phyloP scores from a whole-genome alignment of 2,329 filamentous ascomycete species.

The Zarea fungicola region DNA sequence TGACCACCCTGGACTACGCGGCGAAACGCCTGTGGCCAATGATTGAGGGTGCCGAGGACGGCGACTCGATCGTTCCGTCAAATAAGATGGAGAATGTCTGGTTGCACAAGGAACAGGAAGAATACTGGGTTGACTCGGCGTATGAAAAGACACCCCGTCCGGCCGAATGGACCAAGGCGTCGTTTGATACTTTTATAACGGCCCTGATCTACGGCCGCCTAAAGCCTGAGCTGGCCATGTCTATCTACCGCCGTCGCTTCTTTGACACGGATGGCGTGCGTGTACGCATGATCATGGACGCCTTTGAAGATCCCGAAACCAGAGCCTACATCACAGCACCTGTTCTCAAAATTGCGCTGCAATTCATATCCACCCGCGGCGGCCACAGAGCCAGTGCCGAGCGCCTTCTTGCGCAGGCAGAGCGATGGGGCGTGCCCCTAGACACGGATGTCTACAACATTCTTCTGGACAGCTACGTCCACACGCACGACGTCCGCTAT shows the following conservation, averaged over 20 bases:
- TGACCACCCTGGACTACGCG: constrained; percentile 29
- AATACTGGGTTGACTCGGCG: constrained; percentile 25
- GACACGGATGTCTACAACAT: constrained; percentile 45
- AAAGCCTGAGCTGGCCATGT: constrained; percentile 25
- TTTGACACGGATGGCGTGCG: constrained; percentile 35
- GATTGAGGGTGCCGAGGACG: constrained; percentile 21
- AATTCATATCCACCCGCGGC: constrained; percentile 33
- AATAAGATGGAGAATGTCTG: constrained; percentile 25
- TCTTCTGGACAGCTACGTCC: constrained; percentile 36
- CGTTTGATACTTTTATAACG: constrained; percentile 38
- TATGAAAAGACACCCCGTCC: constrained; percentile 38
- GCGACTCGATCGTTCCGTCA: constrained; percentile 20
- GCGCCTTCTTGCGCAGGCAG: constrained; percentile 32
- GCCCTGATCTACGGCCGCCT: constrained; percentile 35
- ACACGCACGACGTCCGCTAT: constrained; percentile 33
- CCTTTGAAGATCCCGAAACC: constrained; percentile 33
- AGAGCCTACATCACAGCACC: constrained; percentile 31
- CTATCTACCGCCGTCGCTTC: constrained; percentile 27
- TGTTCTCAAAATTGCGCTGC: constrained; percentile 40
- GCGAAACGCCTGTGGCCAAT: constrained; percentile 32
- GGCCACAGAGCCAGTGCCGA: constrained; percentile 30
- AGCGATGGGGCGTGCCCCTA: constrained; percentile 33
- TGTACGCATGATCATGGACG: constrained; percentile 31
- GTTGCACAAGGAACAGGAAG: constrained; percentile 29
- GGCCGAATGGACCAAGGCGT: constrained; percentile 34